Evolutionary conservation across 495 filamentous ascomycete species (phyloP), one percentile per base, ranked within the genome.

Genomic region (Hypomontagnella monticulosa): DNA sequence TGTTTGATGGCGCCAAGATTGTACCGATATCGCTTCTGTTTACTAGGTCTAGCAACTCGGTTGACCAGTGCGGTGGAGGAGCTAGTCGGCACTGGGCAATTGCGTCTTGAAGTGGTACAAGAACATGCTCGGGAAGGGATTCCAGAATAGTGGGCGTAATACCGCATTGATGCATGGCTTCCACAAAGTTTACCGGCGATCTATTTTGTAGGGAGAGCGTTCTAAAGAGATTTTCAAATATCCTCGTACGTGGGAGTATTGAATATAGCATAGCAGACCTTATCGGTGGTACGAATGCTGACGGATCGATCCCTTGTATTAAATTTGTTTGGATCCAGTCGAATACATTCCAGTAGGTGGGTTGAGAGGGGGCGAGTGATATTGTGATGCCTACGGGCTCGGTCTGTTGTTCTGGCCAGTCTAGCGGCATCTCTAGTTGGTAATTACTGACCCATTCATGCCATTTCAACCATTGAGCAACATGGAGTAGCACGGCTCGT

Each of bases 401-500:
- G 81, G 85, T 12, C 83, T 84, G 56, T 87, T 87, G 63, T 91
- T 70, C 69, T 37, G 61, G 61, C 71, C 71, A 74, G 55, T 74
- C 71, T 33, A 72, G 27, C 9, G 71, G 69, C 69, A 72, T 72
- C 55, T 70, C 93, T 2, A 90, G 77, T 37, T 87, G 86, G 74
- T 93, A 98, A 49, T 89, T 85, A 6, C 83, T 72, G 52, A 83
- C 82, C 89, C 93, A 98, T 19, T 80, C 81, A 11, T 78, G 63
- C 92, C 93, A 97, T 5, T 89, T 85, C n/a, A 98, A 75, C 93
- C 93, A 98, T 55, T 81, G 80, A 4, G 89, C 86, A 57, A 99
- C 78, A 67, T 97, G 94, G 20, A 89, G 88, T 12, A 99, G 78
- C 1, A 97, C 68, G 4, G 88, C 85, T 33, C 85, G 84, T 42